Percentiles rank a stretch among this genome's conserved stretches.
Evolutionary conservation across 257 asterid species (phyloP).

Genomic region (Vinca minor): DNA sequence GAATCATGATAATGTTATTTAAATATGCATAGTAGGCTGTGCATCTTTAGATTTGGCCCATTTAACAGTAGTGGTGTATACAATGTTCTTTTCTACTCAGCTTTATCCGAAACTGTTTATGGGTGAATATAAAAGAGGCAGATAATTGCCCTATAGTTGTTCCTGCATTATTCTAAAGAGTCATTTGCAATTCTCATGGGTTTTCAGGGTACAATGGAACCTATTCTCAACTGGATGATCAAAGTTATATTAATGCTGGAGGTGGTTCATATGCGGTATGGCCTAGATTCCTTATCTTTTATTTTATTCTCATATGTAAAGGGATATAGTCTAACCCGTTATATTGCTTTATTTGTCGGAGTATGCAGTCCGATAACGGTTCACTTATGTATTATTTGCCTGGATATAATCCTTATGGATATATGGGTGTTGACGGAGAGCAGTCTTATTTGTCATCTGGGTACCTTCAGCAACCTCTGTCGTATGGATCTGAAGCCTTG

Average conservation of each 20-base stretch:
- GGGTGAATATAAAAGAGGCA: too few relatives aligned
- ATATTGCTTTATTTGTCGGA: constrained; percentile 32
- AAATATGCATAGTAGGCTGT: too few relatives aligned
- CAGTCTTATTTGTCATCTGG: constrained; percentile 41
- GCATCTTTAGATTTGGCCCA: too few relatives aligned
- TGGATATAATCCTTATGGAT: constrained; percentile 56
- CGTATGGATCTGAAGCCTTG: constrained; percentile 50
- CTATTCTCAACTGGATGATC: constrained; percentile 49
- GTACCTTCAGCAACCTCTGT: constrained; percentile 36
- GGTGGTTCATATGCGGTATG: constrained; percentile 44
- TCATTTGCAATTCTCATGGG: too few relatives aligned
- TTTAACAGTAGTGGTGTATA: too few relatives aligned
- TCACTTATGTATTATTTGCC: constrained; percentile 51
- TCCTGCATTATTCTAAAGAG: too few relatives aligned
- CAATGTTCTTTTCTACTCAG: too few relatives aligned
- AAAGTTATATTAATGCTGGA: constrained; percentile 30
- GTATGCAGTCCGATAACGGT: constrained; percentile 38
- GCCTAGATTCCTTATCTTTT: background rate
- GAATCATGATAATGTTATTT: too few relatives aligned
- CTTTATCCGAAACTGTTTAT: too few relatives aligned
- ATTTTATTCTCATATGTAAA: background rate
- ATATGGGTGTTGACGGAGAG: constrained; percentile 47
- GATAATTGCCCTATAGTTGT: too few relatives aligned
- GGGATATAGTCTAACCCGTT: background rate
- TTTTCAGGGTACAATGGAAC: too few relatives aligned